Conservation (phyloP, 352 stramenopile species). For the Thalassiosira mediterranea region DNA sequence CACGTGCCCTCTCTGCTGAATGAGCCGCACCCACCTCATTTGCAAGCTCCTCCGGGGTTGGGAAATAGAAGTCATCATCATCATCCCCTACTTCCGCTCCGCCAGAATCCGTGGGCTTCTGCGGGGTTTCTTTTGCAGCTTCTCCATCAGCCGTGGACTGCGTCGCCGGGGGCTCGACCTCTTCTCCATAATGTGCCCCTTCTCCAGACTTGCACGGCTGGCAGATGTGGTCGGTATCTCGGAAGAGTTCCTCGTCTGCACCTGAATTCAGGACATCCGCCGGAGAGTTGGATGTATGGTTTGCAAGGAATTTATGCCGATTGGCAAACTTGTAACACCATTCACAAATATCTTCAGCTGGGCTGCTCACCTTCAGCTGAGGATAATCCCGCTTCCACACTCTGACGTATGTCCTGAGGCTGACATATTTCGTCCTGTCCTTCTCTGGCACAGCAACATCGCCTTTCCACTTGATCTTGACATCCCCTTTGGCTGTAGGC, state of each 20-base stretch:
- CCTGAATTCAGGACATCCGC: not conserved
- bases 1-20: not conserved
- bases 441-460: too few relatives aligned
- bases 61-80: not conserved
- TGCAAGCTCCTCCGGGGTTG: not conserved
- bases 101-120: too few relatives aligned
- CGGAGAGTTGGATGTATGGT: not conserved
- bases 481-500: not conserved
- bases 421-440: slow-evolving; percentile 2
- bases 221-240: too few relatives aligned
- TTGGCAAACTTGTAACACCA: slow-evolving; percentile 29
- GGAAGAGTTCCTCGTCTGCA: slow-evolving; percentile 1
- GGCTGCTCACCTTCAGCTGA: slow-evolving; percentile 25
- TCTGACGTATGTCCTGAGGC: not conserved
- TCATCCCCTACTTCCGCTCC: slow-evolving; percentile 5
- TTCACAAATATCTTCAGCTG: slow-evolving; percentile 30
- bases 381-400: slow-evolving; percentile 31
- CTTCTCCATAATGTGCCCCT: too few relatives aligned
- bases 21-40: not conserved
- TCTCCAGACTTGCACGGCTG: too few relatives aligned
- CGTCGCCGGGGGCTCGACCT: too few relatives aligned
- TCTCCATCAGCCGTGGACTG: too few relatives aligned
- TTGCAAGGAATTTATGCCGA: slow-evolving; percentile 11
- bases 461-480: not conserved
- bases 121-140: too few relatives aligned